Base-by-base conservation (phyloP, 345 rosid genomes). In the Cardamine resedifolia region DNA sequence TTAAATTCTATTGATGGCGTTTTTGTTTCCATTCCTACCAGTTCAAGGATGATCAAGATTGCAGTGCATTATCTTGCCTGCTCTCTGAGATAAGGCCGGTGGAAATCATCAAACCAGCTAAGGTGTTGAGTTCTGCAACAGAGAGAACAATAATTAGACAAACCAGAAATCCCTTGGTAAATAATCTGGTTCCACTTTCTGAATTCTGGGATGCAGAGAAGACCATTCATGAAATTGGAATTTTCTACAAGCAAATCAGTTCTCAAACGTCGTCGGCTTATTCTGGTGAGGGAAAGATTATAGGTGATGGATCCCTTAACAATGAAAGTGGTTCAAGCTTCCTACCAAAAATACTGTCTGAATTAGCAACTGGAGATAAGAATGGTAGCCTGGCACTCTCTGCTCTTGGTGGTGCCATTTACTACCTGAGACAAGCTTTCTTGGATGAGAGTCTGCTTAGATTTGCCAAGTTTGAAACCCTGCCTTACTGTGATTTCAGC, bases 141-240 rank as follows among this genome's bases (percentile, higher is more conserved):
- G 97, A 95, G 84, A 86, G 78, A 73, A 88, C 84, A 51, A 72
- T 95, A 53, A 50, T 80, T 75, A 86, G 98, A 79, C 86, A 95
- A 78, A 87, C 99, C 64, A 87, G 99, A 79, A 87, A 81, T 74
- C 92, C 96, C 58, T 85, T 95, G 67, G 79, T 95, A 66, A 95
- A 87, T 81, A 92, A 90, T 65, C 82, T 95, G 84, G 83, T 81
- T 73, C 96, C 94, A n/a, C 58, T 68, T 36, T 52, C 78, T 39
- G 96, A 91, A 72, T 91, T 95, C 73, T 95, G 99, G 99, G 92
- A 90, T 80, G 85, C 92, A 18, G 87, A 86, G 74, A 91, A 81
- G 86, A 91, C 98, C 20, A 58, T 88, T 45, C 47, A 52, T 73
- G 94, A 91, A 83, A 65, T 91, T 45, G 82, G 82, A 77, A 67